Conservation (phyloP, 345 rosid species). For the Pugionium cornutum region DNA sequence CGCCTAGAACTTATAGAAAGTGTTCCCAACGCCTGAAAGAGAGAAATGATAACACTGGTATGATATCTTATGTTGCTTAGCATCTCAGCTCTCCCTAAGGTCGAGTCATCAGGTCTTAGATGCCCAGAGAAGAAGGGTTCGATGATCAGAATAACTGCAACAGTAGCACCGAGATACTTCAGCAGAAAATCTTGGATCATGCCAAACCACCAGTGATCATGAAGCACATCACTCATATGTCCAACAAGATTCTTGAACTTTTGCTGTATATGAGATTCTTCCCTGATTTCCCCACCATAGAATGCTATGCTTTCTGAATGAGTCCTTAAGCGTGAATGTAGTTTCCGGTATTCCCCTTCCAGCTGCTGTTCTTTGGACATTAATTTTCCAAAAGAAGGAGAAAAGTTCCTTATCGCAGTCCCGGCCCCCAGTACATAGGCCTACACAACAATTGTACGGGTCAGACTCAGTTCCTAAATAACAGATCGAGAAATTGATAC, state of each 20-base stretch:
- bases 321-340: slow-evolving; percentile 95
- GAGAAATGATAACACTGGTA: slow-evolving; percentile 87
- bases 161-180: slow-evolving; percentile 97
- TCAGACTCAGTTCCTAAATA: slow-evolving; percentile 25
- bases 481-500: not conserved
- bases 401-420: slow-evolving; percentile 74
- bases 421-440: slow-evolving; percentile 94
- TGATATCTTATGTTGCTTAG: slow-evolving; percentile 98
- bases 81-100: slow-evolving; percentile 95
- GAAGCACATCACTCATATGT: slow-evolving; percentile 79
- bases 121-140: slow-evolving; percentile 95
- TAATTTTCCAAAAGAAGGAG: slow-evolving; percentile 93
- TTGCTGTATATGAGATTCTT: slow-evolving; percentile 83
- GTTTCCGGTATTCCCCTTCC: slow-evolving; percentile 95
- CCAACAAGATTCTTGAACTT: slow-evolving; percentile 73
- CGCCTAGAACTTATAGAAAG: slow-evolving; percentile 91
- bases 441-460: slow-evolving; percentile 44
- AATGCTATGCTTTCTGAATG: slow-evolving; percentile 99
- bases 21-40: slow-evolving; percentile 90
- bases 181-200: slow-evolving; percentile 97
- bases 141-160: slow-evolving; percentile 86
- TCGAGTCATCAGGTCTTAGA: slow-evolving; percentile 87
- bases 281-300: slow-evolving; percentile 92
- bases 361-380: slow-evolving; percentile 94
- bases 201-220: slow-evolving; percentile 99